Base-by-base conservation (phyloP, 225 moss, liverwort and hornwort genomes). In the Sphagnum contortum region DNA sequence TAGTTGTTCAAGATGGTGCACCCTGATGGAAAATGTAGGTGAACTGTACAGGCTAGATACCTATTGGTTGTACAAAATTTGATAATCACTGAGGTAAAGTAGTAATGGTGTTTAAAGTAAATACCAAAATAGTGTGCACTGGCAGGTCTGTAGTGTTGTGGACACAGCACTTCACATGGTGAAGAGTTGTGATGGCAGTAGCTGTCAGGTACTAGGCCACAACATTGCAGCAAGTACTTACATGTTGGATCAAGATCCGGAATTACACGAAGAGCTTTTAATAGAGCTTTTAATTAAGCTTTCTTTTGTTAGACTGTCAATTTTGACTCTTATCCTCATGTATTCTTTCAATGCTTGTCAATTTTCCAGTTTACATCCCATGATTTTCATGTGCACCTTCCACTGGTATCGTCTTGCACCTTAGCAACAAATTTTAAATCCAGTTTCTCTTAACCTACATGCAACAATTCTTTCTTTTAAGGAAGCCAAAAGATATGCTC, bases 271-370 rank as follows among this genome's bases (percentile, higher is more conserved):
- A 65, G 91, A 91, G 66, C 76, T 91, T 56, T 49, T 76, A 44
- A 56, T 89, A 51, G 29, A 29, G 29, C 29, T 29, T 56, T 49
- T 76, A 44, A 56, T 89, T 52, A 77, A 89, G 62, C 80, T 95
- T 52, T 81, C 84, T 10, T 86, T 57, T 67, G 63, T 91, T 47
- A 89, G 91, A 68, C 64, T 95, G 65, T 95, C 91, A 49, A 67
- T 95, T 50, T 95, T 45, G 89, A 95, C 70, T 81, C 83, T 52
- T 68, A 68, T 58, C 94, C 89, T 9, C 94, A 95, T 91, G 94
- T 83, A 78, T 51, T 3, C 12, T 29, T 29, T 29, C 29, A 29
- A 29, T 29, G 29, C 29, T 29, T 3, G 14, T 5, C 3, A 46
- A 48, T 3, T 62, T 47, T 69, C 10, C 55, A 8, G 14, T 29